Conservation (phyloP, 108 stramenopile species). For the Fragilaria crotonensis region DNA sequence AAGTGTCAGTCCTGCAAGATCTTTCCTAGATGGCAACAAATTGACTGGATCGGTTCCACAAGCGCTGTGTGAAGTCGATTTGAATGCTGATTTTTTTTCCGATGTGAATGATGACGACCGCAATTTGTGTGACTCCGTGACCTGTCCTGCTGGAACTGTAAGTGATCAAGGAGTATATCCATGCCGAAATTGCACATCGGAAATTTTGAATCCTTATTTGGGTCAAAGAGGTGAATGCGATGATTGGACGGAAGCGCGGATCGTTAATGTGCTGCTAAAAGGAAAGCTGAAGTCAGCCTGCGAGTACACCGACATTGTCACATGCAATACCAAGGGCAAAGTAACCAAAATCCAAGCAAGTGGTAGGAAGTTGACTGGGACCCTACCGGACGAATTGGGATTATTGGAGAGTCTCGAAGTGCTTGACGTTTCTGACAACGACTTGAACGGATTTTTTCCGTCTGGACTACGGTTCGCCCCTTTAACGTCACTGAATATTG, state of each 20-base stretch:
- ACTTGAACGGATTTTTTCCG: conserved; percentile 41
- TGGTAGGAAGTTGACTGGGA: conserved; percentile 29
- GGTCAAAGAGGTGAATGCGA: conserved; percentile 24
- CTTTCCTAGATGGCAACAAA: conserved; percentile 51
- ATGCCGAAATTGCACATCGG: conserved; percentile 21
- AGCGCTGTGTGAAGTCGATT: conserved; percentile 24
- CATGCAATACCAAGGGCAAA: conserved; percentile 33
- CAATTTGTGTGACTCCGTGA: conserved; percentile 35
- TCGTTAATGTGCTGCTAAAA: conserved; percentile 19
- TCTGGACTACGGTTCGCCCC: conserved; percentile 48
- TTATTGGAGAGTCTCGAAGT: conserved; percentile 34
- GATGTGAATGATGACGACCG: conserved; percentile 6
- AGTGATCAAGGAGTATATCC: conserved; percentile 36
- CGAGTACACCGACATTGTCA: conserved; percentile 43
- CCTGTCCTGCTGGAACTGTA: conserved; percentile 35
- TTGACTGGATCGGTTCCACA: conserved; percentile 32
- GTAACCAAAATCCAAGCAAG: conserved; percentile 29
- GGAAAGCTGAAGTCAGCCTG: conserved; percentile 13
- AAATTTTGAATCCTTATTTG: conserved; percentile 27
- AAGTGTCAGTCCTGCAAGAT: conserved; percentile 23
- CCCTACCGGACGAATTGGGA: conserved; percentile 40
- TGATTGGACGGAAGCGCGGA: conserved; percentile 20
- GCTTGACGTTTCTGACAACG: conserved; percentile 47
- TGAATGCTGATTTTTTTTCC: conserved; percentile 42
- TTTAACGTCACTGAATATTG: conserved; percentile 28